A percentile compares a stretch with the other conserved stretches of the same genome.
phyloP scores from a whole-genome alignment of 306 rosid species.

The Vachellia collinsii region DNA sequence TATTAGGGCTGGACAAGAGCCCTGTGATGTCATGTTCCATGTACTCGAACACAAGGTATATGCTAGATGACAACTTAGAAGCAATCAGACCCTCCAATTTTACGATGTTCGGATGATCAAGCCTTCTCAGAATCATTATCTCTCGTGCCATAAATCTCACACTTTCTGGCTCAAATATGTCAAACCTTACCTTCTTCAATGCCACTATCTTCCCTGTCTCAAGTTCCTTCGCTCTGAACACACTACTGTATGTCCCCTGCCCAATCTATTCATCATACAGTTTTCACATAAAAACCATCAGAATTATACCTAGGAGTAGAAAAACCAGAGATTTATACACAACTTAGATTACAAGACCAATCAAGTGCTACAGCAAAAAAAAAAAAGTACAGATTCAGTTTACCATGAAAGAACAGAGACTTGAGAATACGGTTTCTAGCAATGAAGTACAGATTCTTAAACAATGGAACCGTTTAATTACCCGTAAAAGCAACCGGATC shows the following conservation, averaged over 20 bases:
- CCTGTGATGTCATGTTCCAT: constrained; percentile 98
- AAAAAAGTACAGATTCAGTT: no score
- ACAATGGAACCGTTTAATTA: neutral
- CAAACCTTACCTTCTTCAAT: constrained; percentile 96
- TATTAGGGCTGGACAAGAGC: constrained; percentile 86
- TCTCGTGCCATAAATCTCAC: constrained; percentile 98
- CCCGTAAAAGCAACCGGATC: neutral
- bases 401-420: neutral
- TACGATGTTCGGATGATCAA: constrained; percentile 88
- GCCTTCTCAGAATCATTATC: constrained; percentile 88
- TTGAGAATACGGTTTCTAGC: neutral
- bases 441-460: constrained; percentile 1
- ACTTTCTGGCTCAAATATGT: constrained; percentile 96
- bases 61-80: constrained; percentile 88
- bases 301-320: constrained; percentile 12
- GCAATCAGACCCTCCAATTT: constrained; percentile 91
- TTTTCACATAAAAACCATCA: constrained; percentile 12
- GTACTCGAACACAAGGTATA: constrained; percentile 94
- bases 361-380: no score
- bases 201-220: constrained; percentile 94
- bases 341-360: neutral
- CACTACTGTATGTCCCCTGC: constrained; percentile 97
- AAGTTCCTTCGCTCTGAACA: constrained; percentile 83
- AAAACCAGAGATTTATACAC: neutral
- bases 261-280: constrained; percentile 66